A percentile compares a stretch with the other conserved stretches of the same genome.
These are phyloP conservation scores for Tuber magnatum DNA, from an alignment of 495 filamentous ascomycete genomes.

Conservation along the genomic window DNA sequence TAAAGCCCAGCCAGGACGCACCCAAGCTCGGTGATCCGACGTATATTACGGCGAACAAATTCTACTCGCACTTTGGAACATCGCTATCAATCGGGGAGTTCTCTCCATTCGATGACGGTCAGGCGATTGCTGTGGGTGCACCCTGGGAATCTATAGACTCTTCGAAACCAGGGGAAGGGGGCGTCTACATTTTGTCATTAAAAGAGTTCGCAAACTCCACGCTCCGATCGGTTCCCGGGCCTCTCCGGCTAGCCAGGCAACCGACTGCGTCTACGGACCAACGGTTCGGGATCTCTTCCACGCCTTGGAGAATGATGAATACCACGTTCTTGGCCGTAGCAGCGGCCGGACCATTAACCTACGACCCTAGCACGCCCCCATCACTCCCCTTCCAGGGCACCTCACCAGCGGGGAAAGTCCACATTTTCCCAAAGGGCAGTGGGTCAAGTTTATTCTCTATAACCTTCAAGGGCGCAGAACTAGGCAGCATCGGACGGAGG, in stretches of 20 bases:
- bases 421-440: conserved; percentile 26
- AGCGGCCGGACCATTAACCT: conserved; percentile 37
- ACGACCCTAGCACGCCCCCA: conserved; percentile 18
- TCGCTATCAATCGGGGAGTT: conserved; percentile 26
- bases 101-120: conserved; percentile 7
- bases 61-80: conserved; percentile 33
- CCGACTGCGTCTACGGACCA: conserved; percentile 15
- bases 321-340: conserved; percentile 30
- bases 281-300: conserved; percentile 30
- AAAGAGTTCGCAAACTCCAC: conserved; percentile 7
- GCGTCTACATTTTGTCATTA: conserved; percentile 37
- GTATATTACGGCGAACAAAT: conserved; percentile 33
- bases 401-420: conserved; percentile 21
- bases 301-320: conserved; percentile 12
- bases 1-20: background rate
- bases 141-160: conserved; percentile 35
- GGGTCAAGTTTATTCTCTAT: conserved; percentile 16
- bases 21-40: conserved; percentile 20
- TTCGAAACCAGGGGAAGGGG: conserved; percentile 27
- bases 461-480: conserved; percentile 24
- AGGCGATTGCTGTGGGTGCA: conserved; percentile 30
- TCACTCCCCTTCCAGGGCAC: conserved; percentile 23
- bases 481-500: conserved; percentile 29
- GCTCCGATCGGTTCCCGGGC: background rate
- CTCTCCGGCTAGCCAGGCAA: background rate